phyloP scores from a whole-genome alignment of 495 filamentous ascomycete species.

The Xylaria flabelliformis region DNA sequence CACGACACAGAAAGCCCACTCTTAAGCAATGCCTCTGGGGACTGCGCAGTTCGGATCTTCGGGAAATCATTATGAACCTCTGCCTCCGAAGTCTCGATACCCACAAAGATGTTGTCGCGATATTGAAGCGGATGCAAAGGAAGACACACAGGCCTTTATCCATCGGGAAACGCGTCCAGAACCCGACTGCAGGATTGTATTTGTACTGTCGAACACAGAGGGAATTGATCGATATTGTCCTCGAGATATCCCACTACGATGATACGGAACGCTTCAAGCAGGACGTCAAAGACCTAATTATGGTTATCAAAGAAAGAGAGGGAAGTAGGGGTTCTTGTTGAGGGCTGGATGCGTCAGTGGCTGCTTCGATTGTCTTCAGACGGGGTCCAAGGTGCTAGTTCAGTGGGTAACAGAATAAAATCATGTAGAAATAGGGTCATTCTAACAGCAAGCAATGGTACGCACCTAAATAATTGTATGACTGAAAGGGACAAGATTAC shows the following conservation, averaged over 20 bases:
- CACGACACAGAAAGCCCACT: not conserved
- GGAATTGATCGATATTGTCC: constrained; percentile 22
- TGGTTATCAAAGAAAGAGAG: constrained; percentile 20
- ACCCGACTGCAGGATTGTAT: constrained; percentile 19
- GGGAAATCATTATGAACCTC: constrained; percentile 28
- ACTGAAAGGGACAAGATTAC: not conserved
- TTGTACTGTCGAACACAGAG: constrained; percentile 24
- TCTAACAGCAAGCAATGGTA: not conserved
- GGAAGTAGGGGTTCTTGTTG: not conserved
- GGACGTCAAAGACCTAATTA: constrained; percentile 14
- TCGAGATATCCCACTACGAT: constrained; percentile 16
- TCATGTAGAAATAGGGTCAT: not conserved
- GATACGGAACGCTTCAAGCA: constrained; percentile 4
- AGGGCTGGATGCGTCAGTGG: not conserved
- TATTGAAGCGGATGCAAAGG: constrained; percentile 25
- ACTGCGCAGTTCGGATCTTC: constrained; percentile 24
- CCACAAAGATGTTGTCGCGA: constrained; percentile 18
- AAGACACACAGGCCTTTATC: constrained; percentile 12
- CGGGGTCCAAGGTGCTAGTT: no score
- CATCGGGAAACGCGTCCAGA: not conserved
- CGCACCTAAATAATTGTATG: not conserved
- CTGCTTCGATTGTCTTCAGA: not conserved
- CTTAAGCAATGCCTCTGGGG: constrained; percentile 2
- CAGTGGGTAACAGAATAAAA: not conserved
- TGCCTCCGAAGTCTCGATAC: constrained; percentile 19